Conservation (phyloP, 345 rosid species). For the Populus nigra region DNA sequence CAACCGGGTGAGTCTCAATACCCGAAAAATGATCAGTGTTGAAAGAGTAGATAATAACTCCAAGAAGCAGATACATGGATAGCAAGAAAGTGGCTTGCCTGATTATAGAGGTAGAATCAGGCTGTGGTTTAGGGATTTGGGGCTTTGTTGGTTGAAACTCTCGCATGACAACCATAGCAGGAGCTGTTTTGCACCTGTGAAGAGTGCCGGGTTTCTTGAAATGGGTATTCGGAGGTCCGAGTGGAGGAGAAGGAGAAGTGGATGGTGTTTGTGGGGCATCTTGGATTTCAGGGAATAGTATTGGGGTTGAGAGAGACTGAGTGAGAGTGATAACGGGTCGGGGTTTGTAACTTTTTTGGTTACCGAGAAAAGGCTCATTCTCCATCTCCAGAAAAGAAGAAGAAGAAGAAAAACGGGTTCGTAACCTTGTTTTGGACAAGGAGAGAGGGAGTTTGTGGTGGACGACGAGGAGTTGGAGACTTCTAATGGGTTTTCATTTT, state of each 20-base stretch:
- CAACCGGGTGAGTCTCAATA: slow-evolving; percentile 40
- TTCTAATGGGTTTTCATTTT: not conserved
- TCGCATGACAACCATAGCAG: slow-evolving; percentile 67
- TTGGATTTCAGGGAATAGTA: slow-evolving; percentile 41
- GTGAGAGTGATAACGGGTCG: slow-evolving; percentile 18
- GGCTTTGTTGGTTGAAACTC: slow-evolving; percentile 29
- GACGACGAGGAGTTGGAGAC: not conserved
- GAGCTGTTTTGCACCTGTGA: slow-evolving; percentile 73
- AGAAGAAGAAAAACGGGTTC: not conserved
- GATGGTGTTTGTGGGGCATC: slow-evolving; percentile 4
- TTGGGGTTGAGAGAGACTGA: slow-evolving; percentile 43
- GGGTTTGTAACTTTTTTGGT: slow-evolving; percentile 33
- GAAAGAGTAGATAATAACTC: slow-evolving; percentile 32
- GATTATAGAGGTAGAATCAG: slow-evolving; percentile 30
- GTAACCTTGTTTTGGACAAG: not conserved
- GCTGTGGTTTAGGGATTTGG: slow-evolving; percentile 23
- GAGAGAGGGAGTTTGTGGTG: not conserved
- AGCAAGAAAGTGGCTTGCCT: slow-evolving; percentile 34
- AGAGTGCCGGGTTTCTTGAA: slow-evolving; percentile 42
- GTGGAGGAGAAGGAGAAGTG: not conserved
- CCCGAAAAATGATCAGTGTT: slow-evolving; percentile 39
- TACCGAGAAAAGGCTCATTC: slow-evolving; percentile 40
- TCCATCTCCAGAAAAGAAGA: slow-evolving; percentile 36
- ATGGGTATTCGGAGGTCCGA: not conserved
- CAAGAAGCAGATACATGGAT: slow-evolving; percentile 32